Conservation (phyloP, 2,329 filamentous ascomycete species). For the Epichloe aotearoae region DNA sequence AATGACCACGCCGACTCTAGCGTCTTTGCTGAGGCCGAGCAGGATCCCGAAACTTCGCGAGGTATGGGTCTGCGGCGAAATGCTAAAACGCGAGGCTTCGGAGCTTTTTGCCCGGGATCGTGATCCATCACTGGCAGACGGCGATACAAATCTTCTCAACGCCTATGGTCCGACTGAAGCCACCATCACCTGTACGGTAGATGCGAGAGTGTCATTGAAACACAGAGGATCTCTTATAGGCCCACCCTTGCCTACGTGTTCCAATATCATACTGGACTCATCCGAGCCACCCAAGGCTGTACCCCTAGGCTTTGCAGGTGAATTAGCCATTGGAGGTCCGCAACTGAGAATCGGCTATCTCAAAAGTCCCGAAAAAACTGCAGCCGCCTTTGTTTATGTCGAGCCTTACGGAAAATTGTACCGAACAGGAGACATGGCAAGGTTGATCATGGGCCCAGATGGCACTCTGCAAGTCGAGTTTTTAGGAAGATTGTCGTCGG, state of each 20-base stretch:
- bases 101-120: slow-evolving; percentile 14
- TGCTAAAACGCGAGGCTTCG: slow-evolving; percentile 18
- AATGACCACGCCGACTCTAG: slow-evolving; percentile 25
- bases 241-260: slow-evolving; percentile 20
- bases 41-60: slow-evolving; percentile 11
- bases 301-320: slow-evolving; percentile 57
- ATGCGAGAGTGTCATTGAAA: slow-evolving; percentile 9
- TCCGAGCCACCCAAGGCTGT: slow-evolving; percentile 30
- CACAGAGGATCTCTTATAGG: slow-evolving; percentile 24
- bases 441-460: slow-evolving; percentile 37
- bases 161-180: slow-evolving; percentile 17
- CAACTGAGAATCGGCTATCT: slow-evolving; percentile 61
- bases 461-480: slow-evolving; percentile 49
- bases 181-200: slow-evolving; percentile 12
- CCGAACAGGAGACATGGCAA: slow-evolving; percentile 39
- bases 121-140: slow-evolving; percentile 1
- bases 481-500: slow-evolving; percentile 49
- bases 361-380: slow-evolving; percentile 44
- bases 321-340: slow-evolving; percentile 67
- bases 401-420: slow-evolving; percentile 54
- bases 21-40: slow-evolving; percentile 18
- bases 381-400: slow-evolving; percentile 50
- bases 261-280: slow-evolving; percentile 15
- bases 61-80: slow-evolving; percentile 20
- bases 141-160: slow-evolving; percentile 10